Base-by-base conservation (phyloP, 106 monocot species). In the Allium sativum region DNA sequence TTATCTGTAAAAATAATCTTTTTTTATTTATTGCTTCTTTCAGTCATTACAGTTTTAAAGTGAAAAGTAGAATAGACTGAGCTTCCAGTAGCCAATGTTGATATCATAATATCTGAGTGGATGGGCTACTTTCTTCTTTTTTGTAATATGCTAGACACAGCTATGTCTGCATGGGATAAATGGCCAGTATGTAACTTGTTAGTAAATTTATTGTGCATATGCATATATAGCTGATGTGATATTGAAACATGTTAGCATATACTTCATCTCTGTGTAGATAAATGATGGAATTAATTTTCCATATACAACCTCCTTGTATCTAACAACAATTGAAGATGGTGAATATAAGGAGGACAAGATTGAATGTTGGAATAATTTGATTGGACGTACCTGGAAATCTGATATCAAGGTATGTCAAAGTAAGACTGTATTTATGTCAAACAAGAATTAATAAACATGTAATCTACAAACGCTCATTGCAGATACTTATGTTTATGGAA, bases 291-390 rank as follows among this genome's bases (percentile, higher is more conserved):
- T 79, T 45, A 71, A 90, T 14, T 77, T 94, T 44, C 93, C 93
- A 52, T 89, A 94, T 65, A 94, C 83, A 70, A 74, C 86, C 45
- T 85, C 89, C 53, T 69, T 94, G 10, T 85, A 79, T 77, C 75
- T 94, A 73, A 94, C 93, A 46, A 81, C 93, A 50, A 89, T 94
- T 72, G 93, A 94, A 59, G 93, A 94, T 79, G 86, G 86, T 31
- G 93, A 94, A 58, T 94, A 94, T 44, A 94, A 94, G 77, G 83
- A 89, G 46, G 89, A 94, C 59, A 94, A 89, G 65, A 90, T 94
- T 63, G 89, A 94, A 72, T 94, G 93, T 83, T n/a, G n/a, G n/a
- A n/a, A n/a, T n/a, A n/a, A n/a, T n/a, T n/a, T n/a, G n/a, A n/a
- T n/a, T n/a, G n/a, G n/a, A n/a, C n/a, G n/a, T n/a, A n/a, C n/a